Evolutionary conservation across 768 basidiomycete genomes (phyloP), one percentile per base, ranked within the genome.

Genomic region (Naganishia randhawae): DNA sequence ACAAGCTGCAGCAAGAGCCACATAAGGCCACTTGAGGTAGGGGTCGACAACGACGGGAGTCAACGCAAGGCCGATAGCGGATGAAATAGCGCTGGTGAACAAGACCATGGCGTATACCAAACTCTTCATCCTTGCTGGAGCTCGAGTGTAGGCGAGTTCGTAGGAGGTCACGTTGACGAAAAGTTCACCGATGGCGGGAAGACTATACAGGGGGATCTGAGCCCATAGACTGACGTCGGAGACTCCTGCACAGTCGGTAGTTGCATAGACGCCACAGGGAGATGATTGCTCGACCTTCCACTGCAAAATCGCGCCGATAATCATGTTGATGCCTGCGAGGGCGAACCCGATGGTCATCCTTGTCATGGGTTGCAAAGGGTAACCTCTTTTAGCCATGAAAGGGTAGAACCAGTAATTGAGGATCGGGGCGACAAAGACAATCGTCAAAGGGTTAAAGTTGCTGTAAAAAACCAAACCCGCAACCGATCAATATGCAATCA

Each of bases 91-190:
- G 1, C 61, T 62, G 48, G 68, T 71, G 74, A 77, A 78, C 32
- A 78, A 70, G 35, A 69, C 65, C 37, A 73, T 41, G 37, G 78
- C 73, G 63, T 77, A 77, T 42, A 79, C 76, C 32, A 81, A 70
- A 69, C 74, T 74, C 76, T 78, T 76, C 77, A 78, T 79, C 39
- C 76, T 63, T 29, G 72, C 73, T 4, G 79, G 79, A 13, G 79
- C 70, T 41, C 74, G 69, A 35, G 77, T 77, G 69, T 79, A 78
- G 27, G 79, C 79, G 22, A 77, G 45, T 71, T 80, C 78, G 67
- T 79, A 78, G 0, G 72, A 71, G 3, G 78, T 77, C 50, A 80
- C 72, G 67, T 75, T 76, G 67, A 78, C 72, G 55, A 80, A 77
- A 13, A 78, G n/a, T 63, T 79, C 80, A 17, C 74, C 77, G 45